Percentiles rank a stretch among this genome's conserved stretches.
Evolutionary conservation across 1,284 basidiomycete genomes (phyloP).

Genomic region (Cryptococcus sp.): DNA sequence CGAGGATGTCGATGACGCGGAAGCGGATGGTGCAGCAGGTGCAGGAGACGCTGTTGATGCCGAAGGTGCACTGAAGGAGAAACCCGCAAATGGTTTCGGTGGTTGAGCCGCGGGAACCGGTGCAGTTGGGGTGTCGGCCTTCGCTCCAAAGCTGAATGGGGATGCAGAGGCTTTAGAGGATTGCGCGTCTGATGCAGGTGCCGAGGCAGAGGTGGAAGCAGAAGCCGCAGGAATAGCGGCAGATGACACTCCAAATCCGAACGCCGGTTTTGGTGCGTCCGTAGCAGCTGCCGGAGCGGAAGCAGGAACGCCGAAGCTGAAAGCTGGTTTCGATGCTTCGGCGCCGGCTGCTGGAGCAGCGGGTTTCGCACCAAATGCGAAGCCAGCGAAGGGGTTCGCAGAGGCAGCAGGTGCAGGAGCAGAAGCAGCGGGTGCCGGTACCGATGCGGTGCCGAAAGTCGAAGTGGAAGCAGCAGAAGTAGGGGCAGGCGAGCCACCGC

Average conservation of each 20-base stretch:
- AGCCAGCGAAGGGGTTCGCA: constrained; percentile 12
- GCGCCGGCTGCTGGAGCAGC: constrained; percentile 6
- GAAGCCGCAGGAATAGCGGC: constrained; percentile 1
- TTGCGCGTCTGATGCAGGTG: constrained; percentile 5
- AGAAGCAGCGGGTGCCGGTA: background rate
- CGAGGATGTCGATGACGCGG: background rate
- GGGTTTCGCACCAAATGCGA: constrained; percentile 21
- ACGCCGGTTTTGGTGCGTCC: constrained; percentile 20
- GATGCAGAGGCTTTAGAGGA: constrained; percentile 1
- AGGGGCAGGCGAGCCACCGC: constrained; percentile 1
- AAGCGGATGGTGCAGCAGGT: constrained; percentile 11
- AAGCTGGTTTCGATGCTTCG: constrained; percentile 1
- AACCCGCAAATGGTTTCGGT: constrained; percentile 28
- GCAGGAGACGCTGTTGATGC: constrained; percentile 19
- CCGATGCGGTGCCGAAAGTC: no score
- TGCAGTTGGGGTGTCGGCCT: constrained; percentile 13
- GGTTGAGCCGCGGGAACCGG: constrained; percentile 13
- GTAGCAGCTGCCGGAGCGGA: constrained; percentile 9
- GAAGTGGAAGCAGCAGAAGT: constrained; percentile 2
- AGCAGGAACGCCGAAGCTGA: constrained; percentile 2
- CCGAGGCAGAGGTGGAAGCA: constrained; percentile 5
- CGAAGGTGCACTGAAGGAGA: constrained; percentile 22
- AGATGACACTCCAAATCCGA: constrained; percentile 26
- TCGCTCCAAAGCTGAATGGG: constrained; percentile 13
- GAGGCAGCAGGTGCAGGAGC: background rate